A percentile compares a stretch with the other conserved stretches of the same genome.
Conservation (phyloP, 208 protist species). For the Trypanosoma vivax region DNA sequence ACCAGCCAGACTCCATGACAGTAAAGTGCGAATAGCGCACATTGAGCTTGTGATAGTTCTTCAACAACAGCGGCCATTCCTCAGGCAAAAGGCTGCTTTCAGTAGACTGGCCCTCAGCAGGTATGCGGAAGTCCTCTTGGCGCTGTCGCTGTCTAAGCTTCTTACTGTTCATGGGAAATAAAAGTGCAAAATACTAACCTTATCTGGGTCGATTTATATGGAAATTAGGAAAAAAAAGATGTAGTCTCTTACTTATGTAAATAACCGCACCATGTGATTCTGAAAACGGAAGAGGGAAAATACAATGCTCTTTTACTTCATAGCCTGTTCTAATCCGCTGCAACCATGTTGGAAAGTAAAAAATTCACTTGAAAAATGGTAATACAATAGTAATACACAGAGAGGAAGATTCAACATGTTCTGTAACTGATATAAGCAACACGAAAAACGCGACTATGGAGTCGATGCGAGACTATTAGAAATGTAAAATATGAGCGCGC, state of each 20-base stretch:
- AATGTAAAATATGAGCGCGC: slow-evolving; percentile 6
- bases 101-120: slow-evolving; percentile 37
- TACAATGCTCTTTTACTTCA: too few species aligned
- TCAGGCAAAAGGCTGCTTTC: slow-evolving; percentile 81
- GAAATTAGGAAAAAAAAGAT: not conserved
- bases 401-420: too few species aligned
- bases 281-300: too few species aligned
- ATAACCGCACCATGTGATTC: too few species aligned
- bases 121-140: slow-evolving; percentile 71
- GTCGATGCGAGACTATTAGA: slow-evolving; percentile 1
- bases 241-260: too few species aligned
- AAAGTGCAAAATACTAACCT: not conserved
- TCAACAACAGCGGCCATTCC: slow-evolving; percentile 98
- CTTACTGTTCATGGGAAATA: slow-evolving; percentile 61
- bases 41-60: slow-evolving; percentile 99
- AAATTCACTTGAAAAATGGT: too few species aligned
- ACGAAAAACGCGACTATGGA: not conserved
- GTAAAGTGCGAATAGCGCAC: slow-evolving; percentile 97
- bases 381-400: too few species aligned
- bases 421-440: too few species aligned
- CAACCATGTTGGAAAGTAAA: too few species aligned
- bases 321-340: too few species aligned
- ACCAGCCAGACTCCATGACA: slow-evolving; percentile 93
- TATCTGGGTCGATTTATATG: not conserved
- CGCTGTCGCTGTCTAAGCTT: slow-evolving; percentile 66